Evolutionary conservation across 768 basidiomycete species (phyloP).

Genomic region (Tricholoma sp.): DNA sequence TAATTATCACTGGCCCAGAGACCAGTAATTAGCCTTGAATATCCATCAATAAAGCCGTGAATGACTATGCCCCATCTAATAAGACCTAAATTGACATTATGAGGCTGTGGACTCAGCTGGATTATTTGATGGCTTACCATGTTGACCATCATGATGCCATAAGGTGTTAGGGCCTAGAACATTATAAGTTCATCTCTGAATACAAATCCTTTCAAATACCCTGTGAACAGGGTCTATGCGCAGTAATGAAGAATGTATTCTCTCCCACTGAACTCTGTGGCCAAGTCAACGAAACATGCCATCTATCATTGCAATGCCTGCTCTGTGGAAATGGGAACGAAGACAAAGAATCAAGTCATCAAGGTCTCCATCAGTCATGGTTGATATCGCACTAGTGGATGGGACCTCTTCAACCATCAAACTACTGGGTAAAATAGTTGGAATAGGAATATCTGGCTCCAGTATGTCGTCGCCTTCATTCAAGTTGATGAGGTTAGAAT

Average conservation of each 20-base stretch:
- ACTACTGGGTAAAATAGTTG: neutral
- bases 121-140: slow-evolving; percentile 17
- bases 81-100: slow-evolving; percentile 15
- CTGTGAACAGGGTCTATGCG: slow-evolving; percentile 12
- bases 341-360: neutral
- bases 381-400: neutral
- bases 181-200: slow-evolving; percentile 16
- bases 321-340: neutral
- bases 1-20: slow-evolving; percentile 35
- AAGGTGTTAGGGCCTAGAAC: slow-evolving; percentile 26
- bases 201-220: slow-evolving; percentile 12
- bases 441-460: too few relatives aligned
- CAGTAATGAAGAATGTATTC: slow-evolving; percentile 10
- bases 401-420: neutral
- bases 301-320: slow-evolving; percentile 18
- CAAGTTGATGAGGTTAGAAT: too few relatives aligned
- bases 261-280: slow-evolving; percentile 5
- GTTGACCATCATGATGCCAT: slow-evolving; percentile 34
- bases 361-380: neutral
- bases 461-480: too few relatives aligned
- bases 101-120: neutral
- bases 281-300: slow-evolving; percentile 13
- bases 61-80: slow-evolving; percentile 29
- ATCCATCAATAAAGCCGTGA: slow-evolving; percentile 30
- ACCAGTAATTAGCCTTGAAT: slow-evolving; percentile 16